Base-by-base conservation (phyloP, 23 red algal species). In the Gracilariopsis chorda region DNA sequence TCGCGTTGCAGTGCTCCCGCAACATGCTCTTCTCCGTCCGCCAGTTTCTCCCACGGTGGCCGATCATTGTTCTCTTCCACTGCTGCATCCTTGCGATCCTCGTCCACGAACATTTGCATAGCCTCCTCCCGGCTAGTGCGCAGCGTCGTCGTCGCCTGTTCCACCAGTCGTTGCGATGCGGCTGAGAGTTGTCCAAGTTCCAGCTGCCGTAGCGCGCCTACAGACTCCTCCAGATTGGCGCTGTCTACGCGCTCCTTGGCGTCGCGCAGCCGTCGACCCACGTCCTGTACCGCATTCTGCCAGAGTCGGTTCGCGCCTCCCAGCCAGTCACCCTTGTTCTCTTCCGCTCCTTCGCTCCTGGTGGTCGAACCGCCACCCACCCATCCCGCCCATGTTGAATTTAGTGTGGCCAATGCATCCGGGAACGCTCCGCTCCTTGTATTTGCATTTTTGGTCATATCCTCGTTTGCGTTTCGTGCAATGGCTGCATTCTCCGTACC, bases 71-170 rank as follows among this genome's bases (percentile, higher is more conserved):
- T 2, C 13, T 4, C 62, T 30, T 36, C 7, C 14, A 30, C n/a
- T 7, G 7, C 4, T 30, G 57, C 21, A n/a, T n/a, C n/a, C n/a
- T n/a, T n/a, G n/a, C n/a, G n/a, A n/a, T 63, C 58, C 73, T 78
- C 32, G 28, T 80, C 77, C 48, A 80, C 77, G 51, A 80, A 80
- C 17, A 80, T 59, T 19, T 80, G 30, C 7, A 21, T 20, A n/a
- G 77, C 77, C 27, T 80, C 77, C 77, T 35, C 77, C 4, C 47
- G 20, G 16, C 43, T 23, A 9, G 29, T 19, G 34, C 55, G 49
- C 2, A 80, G 55, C 51, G 49, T 17, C 10, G 17, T 4, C 37
- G 27, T 59, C 7, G 49, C 77, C 20, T 80, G 17, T 6, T 80
- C 77, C 51, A 80, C 30, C n/a, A 80, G 48, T 30, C 34, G 10